These are phyloP conservation scores for Tylopilus cervinicoccineus DNA, from an alignment of 768 basidiomycete species.

Conservation along the genomic window DNA sequence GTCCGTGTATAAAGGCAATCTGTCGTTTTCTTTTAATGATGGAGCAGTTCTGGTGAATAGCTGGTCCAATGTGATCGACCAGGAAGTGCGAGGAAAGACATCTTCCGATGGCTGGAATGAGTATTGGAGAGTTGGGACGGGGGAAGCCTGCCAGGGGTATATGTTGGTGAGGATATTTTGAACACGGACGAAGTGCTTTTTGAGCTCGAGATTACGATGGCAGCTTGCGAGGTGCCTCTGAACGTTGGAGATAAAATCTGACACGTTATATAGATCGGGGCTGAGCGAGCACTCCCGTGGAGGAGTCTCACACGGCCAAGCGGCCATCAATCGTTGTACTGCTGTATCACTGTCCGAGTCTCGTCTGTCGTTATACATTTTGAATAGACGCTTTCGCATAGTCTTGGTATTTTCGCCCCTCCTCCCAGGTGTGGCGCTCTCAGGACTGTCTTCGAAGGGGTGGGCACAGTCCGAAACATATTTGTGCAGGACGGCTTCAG, in stretches of 20 bases:
- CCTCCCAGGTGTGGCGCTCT: background rate
- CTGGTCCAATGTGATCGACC: background rate
- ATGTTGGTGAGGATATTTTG: conserved; percentile 5
- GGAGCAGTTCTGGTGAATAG: conserved; percentile 7
- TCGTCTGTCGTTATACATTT: conserved; percentile 4
- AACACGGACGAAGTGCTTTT: conserved; percentile 11
- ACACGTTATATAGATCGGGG: background rate
- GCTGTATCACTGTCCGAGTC: conserved; percentile 1
- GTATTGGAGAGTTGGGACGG: conserved; percentile 1
- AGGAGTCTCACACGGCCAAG: conserved; percentile 21
- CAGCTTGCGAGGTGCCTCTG: conserved; percentile 9
- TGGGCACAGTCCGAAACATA: background rate
- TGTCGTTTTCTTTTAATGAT: background rate
- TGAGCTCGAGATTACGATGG: conserved; percentile 12
- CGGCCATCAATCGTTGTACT: background rate
- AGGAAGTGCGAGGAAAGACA: background rate
- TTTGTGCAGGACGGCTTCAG: background rate
- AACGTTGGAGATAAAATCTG: background rate
- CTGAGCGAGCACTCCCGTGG: conserved; percentile 1
- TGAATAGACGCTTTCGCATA: background rate
- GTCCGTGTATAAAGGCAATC: background rate
- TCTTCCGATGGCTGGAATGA: background rate
- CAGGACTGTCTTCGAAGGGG: conserved; percentile 12
- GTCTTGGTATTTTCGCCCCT: background rate
- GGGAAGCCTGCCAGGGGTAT: background rate